A percentile compares a stretch with the other conserved stretches of the same genome.
Conservation (phyloP, 768 basidiomycete genomes). For the Trametes meyenii region DNA sequence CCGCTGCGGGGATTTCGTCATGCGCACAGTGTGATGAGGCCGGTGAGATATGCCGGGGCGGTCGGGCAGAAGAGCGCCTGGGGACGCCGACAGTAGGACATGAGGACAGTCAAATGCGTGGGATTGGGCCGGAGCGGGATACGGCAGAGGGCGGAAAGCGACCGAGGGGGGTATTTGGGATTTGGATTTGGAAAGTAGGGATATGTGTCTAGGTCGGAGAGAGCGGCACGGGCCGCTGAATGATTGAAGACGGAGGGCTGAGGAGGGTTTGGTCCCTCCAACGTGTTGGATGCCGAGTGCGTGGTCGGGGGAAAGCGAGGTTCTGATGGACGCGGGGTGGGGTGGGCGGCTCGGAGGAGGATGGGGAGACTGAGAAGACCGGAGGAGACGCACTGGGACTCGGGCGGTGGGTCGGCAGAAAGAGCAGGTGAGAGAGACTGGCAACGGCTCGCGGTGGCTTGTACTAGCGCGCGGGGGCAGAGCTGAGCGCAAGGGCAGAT, state of each 20-base stretch:
- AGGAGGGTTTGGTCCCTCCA: constrained; percentile 9
- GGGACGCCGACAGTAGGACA: background rate
- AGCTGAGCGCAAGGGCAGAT: background rate
- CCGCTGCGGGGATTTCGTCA: background rate
- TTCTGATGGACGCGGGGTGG: constrained; percentile 19
- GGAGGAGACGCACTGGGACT: background rate
- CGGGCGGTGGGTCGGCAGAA: background rate
- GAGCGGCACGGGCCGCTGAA: constrained; percentile 8
- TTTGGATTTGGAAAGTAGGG: too few species aligned
- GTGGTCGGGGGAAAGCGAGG: constrained; percentile 17
- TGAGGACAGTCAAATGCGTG: background rate
- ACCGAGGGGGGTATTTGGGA: constrained; percentile 1
- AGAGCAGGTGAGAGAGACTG: too few species aligned
- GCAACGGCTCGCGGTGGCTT: too few species aligned
- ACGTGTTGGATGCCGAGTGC: constrained; percentile 23
- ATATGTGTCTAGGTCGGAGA: background rate
- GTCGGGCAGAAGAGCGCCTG: constrained; percentile 3
- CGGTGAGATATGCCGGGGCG: background rate
- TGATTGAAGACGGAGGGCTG: background rate
- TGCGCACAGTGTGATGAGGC: background rate
- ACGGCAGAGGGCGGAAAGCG: background rate
- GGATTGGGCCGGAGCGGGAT: background rate
- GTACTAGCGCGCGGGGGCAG: too few species aligned
- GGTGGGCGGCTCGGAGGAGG: constrained; percentile 3
- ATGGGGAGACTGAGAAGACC: constrained; percentile 12